A percentile compares a stretch with the other conserved stretches of the same genome.
Conservation (phyloP, 2,329 filamentous ascomycete species). For the Didymella pomorum region DNA sequence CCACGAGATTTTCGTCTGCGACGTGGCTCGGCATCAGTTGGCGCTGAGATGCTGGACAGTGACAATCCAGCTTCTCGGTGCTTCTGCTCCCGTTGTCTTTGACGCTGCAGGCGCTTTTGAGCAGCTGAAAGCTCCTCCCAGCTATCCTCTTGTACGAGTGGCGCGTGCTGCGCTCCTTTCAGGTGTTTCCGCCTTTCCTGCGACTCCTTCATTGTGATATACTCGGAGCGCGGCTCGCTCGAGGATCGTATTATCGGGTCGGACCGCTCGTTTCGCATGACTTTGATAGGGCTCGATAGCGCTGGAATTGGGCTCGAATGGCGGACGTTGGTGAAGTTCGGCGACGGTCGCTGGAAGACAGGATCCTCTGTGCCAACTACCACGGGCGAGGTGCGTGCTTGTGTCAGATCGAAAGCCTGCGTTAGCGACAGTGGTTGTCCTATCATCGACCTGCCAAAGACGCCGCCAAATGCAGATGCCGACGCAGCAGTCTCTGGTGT, state of each 20-base stretch:
- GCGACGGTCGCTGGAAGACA: constrained; percentile 56
- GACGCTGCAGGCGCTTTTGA: constrained; percentile 30
- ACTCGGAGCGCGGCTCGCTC: constrained; percentile 55
- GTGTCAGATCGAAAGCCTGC: constrained; percentile 57
- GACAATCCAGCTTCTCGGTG: constrained; percentile 36
- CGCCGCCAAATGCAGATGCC: constrained; percentile 41
- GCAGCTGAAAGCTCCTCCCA: constrained; percentile 38
- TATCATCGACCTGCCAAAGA: constrained; percentile 34
- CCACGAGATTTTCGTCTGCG: not conserved
- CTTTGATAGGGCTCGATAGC: constrained; percentile 52
- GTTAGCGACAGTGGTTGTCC: constrained; percentile 53
- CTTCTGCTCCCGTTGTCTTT: constrained; percentile 32
- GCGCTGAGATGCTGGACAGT: constrained; percentile 41
- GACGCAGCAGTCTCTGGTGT: constrained; percentile 52
- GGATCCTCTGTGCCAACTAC: constrained; percentile 53
- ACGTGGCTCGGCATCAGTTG: constrained; percentile 7
- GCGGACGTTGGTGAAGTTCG: constrained; percentile 49
- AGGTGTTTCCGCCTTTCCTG: constrained; percentile 50
- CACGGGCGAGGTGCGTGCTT: constrained; percentile 55
- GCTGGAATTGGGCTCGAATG: constrained; percentile 49
- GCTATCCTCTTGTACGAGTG: constrained; percentile 37
- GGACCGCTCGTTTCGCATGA: constrained; percentile 26
- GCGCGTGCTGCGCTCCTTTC: constrained; percentile 22
- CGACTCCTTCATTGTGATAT: constrained; percentile 56
- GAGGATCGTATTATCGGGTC: constrained; percentile 41